phyloP scores from a whole-genome alignment of 1,139 yeast genomes.

The Scheffersomyces titani region DNA sequence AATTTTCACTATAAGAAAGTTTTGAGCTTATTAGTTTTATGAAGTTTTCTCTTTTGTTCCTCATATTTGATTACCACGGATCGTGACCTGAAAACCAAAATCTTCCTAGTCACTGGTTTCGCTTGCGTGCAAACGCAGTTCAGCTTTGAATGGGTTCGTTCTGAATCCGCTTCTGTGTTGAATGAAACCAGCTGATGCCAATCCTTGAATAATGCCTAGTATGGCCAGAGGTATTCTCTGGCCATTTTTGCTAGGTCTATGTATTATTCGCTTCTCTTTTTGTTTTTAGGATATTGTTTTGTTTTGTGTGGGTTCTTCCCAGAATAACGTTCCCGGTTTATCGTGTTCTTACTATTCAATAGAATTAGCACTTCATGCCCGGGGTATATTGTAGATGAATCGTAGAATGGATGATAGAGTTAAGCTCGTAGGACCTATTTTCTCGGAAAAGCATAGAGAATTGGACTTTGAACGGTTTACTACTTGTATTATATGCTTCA shows the following conservation, averaged over 20 bases:
- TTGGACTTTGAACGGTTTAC: neutral
- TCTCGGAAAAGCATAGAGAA: neutral
- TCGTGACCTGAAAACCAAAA: conserved; percentile 34
- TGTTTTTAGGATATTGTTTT: conserved; percentile 29
- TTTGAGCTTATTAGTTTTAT: neutral
- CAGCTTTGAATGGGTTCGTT: conserved; percentile 16
- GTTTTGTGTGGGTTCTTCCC: conserved; percentile 40
- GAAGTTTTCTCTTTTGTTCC: conserved; percentile 19
- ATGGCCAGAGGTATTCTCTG: neutral
- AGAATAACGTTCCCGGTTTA: conserved; percentile 48
- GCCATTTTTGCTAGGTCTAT: conserved; percentile 3
- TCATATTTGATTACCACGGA: conserved; percentile 50
- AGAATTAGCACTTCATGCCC: conserved; percentile 56
- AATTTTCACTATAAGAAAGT: neutral
- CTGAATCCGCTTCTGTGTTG: conserved; percentile 14
- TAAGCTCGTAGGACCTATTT: neutral
- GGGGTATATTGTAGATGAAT: conserved; percentile 33
- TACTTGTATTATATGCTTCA: too few species aligned
- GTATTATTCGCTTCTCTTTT: conserved; percentile 10
- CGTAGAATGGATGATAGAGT: neutral
- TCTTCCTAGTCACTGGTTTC: conserved; percentile 22
- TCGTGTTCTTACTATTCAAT: conserved; percentile 46
- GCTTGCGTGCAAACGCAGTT: conserved; percentile 9
- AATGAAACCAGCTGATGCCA: conserved; percentile 9
- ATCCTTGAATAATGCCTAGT: conserved; percentile 7